These are phyloP conservation scores for Sequoiadendron giganteum DNA, from an alignment of 75 land plant genomes.

Conservation along the genomic window DNA sequence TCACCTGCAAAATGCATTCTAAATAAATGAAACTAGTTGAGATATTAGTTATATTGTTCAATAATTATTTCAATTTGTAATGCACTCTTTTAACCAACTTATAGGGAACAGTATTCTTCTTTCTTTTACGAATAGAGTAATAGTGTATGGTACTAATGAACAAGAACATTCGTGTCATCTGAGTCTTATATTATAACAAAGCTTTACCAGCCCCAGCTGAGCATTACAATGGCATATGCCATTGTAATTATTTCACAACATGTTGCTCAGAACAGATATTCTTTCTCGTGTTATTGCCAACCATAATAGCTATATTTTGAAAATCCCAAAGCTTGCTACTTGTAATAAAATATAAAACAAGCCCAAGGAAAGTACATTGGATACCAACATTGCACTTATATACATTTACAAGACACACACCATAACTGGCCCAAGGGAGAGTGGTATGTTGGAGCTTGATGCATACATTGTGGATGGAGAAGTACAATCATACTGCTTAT, in stretches of 20 bases:
- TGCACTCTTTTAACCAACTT: not conserved
- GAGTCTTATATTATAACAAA: not conserved
- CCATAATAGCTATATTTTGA: not conserved
- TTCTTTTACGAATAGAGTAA: not conserved
- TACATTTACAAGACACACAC: too few relatives aligned
- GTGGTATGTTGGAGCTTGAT: not conserved
- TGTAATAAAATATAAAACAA: not conserved
- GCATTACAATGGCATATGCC: not conserved
- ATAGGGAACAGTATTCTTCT: not conserved
- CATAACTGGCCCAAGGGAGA: too few relatives aligned
- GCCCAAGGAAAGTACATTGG: not conserved
- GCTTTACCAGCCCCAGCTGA: not conserved
- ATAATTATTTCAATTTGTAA: not conserved
- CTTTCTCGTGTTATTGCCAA: not conserved
- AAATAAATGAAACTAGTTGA: not conserved
- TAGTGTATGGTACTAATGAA: not conserved
- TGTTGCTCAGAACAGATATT: not conserved
- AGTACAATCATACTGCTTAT: not conserved
- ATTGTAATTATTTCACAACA: not conserved
- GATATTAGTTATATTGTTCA: not conserved
- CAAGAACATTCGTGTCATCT: not conserved
- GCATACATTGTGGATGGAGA: not conserved
- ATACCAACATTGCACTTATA: not conserved
- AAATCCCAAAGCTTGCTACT: not conserved
- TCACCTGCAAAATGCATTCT: not conserved